Evolutionary conservation across 805 yeast genomes (phyloP), one percentile per base, ranked within the genome.

Genomic region (Naumovozyma castellii): DNA sequence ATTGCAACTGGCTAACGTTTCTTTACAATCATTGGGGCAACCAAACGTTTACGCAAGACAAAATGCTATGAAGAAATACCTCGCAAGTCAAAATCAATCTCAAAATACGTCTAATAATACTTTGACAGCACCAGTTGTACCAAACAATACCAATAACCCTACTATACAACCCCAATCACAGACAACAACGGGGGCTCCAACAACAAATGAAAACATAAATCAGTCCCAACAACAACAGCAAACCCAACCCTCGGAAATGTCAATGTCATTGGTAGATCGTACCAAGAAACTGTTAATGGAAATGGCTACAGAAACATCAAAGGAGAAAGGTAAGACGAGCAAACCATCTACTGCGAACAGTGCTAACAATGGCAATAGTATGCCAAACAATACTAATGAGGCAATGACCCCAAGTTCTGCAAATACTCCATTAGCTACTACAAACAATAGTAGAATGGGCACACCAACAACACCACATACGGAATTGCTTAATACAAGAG

Each of bases 21-120:
- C 65, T 5, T 47, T 56, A 44, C 62, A 57, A 17, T 52, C 62
- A 12, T 32, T 59, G 34, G 65, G 65, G 4, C 64, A 54, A 41
- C 60, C 65, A 9, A 61, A 61, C 38, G 57, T 57, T 6, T 61
- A 61, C 44, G 66, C 66, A 3, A 54, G 64, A 34, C 64, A 61
- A 47, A 60, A 59, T 44, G 65, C 64, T 2, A 59, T 61, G 59
- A 58, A 61, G 39, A 56, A 58, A 42, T 58, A 56, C 33, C 32
- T 59, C 25, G 50, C 52, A 3, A 53, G 46, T 37, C 61, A 57
- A 34, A 22, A 22, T 22, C 27, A 22, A 22, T 6, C 27, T 22
- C 54, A 46, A 20, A 10, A 10, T 10, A 6, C 6, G 10, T 6
- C 27, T 6, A 22, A 22, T 22, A 22, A 22, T 22, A 10, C 27